Conservation (phyloP, 257 asterid species). For the Vinca minor region DNA sequence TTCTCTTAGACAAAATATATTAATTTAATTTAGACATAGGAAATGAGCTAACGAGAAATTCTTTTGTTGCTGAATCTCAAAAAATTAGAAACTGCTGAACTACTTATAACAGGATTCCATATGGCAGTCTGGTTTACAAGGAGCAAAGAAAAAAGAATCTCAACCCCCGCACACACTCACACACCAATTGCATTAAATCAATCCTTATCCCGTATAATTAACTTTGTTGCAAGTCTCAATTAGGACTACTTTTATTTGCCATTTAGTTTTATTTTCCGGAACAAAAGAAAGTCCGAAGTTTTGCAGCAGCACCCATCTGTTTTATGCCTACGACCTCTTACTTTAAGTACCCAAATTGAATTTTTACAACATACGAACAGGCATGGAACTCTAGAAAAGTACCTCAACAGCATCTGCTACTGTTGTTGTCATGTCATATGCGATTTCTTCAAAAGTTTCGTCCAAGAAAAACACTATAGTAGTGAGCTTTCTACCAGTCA, state of each 20-base stretch:
- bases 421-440: conserved; percentile 94
- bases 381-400: conserved; percentile 8
- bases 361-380: neutral
- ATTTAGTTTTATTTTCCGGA: too few relatives aligned
- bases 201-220: neutral
- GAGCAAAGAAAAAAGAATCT: neutral
- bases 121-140: neutral
- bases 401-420: conserved; percentile 98
- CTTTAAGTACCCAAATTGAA: neutral
- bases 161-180: too few relatives aligned
- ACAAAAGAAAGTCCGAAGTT: too few relatives aligned
- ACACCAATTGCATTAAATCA: neutral
- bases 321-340: neutral
- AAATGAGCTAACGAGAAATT: neutral
- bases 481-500: conserved; percentile 89
- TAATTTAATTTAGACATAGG: neutral
- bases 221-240: neutral
- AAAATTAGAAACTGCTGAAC: neutral
- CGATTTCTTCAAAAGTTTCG: conserved; percentile 95
- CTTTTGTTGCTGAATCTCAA: neutral
- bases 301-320: neutral
- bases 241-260: neutral
- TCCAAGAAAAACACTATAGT: conserved; percentile 95
- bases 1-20: neutral
- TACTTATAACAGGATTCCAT: neutral